Conservation (phyloP, 2,329 filamentous ascomycete species). For the Fusarium duplospermum region DNA sequence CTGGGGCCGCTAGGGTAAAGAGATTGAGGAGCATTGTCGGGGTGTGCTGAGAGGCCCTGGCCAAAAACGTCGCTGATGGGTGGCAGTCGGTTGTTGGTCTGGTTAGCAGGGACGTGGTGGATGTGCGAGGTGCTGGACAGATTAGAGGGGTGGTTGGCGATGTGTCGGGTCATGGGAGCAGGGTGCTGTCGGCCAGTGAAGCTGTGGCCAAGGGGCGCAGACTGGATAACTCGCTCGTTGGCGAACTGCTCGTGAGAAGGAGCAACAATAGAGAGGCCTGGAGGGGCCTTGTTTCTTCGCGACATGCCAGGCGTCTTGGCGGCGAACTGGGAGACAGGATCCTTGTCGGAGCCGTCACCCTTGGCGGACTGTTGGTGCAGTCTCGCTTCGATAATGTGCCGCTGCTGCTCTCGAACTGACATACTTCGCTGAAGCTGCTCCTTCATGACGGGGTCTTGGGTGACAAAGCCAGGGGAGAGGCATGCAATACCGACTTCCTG, state of each 20-base stretch:
- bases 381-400: conserved; percentile 92
- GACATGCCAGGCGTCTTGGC: conserved; percentile 80
- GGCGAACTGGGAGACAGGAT: conserved; percentile 61
- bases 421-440: conserved; percentile 95
- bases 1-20: conserved; percentile 72
- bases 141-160: conserved; percentile 84
- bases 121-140: conserved; percentile 89
- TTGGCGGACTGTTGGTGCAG: conserved; percentile 88
- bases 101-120: conserved; percentile 86
- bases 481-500: conserved; percentile 95
- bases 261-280: conserved; percentile 93
- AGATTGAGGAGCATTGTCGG: conserved; percentile 61
- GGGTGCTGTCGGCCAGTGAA: conserved; percentile 91
- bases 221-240: conserved; percentile 95
- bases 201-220: conserved; percentile 91
- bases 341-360: conserved; percentile 74
- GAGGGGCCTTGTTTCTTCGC: conserved; percentile 82
- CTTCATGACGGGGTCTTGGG: conserved; percentile 95
- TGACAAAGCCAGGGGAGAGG: conserved; percentile 94
- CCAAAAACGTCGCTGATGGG: conserved; percentile 96
- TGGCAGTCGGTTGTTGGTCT: conserved; percentile 91
- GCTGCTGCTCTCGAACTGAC: conserved; percentile 91
- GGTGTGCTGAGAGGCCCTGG: conserved; percentile 75
- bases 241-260: conserved; percentile 93
- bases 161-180: conserved; percentile 79